These are phyloP conservation scores for Hemisphaericaspora subhashii DNA, from an alignment of 1,139 yeast genomes.

Conservation along the genomic window DNA sequence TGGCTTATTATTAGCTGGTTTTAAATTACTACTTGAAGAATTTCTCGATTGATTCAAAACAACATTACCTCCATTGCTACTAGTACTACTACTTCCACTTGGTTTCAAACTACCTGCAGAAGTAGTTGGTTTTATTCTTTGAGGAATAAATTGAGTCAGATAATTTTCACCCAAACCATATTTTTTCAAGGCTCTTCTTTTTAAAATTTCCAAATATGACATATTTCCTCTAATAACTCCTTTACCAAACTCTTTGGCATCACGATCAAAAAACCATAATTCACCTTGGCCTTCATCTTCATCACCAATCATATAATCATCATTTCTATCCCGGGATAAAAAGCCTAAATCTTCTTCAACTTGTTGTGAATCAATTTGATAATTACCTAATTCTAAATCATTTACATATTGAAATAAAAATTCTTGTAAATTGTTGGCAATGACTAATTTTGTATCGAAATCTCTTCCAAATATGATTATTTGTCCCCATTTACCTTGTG, in stretches of 20 bases:
- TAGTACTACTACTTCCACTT: too few relatives aligned
- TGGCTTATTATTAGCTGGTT: constrained; percentile 10
- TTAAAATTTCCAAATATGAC: constrained; percentile 53
- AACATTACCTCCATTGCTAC: too few relatives aligned
- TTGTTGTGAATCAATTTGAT: constrained; percentile 47
- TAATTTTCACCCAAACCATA: constrained; percentile 41
- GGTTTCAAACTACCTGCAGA: constrained; percentile 8
- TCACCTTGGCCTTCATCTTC: constrained; percentile 51
- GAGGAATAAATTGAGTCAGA: constrained; percentile 43
- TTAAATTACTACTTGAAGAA: constrained; percentile 10
- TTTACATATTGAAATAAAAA: constrained; percentile 48
- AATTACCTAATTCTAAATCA: constrained; percentile 57
- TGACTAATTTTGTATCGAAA: constrained; percentile 59
- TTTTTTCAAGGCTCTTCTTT: constrained; percentile 47
- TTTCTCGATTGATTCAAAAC: constrained; percentile 13
- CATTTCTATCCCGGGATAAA: constrained; percentile 36
- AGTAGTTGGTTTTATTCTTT: constrained; percentile 20
- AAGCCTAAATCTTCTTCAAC: constrained; percentile 31
- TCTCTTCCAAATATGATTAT: constrained; percentile 64
- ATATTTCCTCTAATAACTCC: constrained; percentile 36
- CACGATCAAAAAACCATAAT: constrained; percentile 34
- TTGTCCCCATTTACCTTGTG: constrained; percentile 62
- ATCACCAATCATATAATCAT: constrained; percentile 50
- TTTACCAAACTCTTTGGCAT: constrained; percentile 34
- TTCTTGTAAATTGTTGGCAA: constrained; percentile 57